Evolutionary conservation across 176 grass and related monocot genomes (phyloP).

Genomic region (Canna indica): DNA sequence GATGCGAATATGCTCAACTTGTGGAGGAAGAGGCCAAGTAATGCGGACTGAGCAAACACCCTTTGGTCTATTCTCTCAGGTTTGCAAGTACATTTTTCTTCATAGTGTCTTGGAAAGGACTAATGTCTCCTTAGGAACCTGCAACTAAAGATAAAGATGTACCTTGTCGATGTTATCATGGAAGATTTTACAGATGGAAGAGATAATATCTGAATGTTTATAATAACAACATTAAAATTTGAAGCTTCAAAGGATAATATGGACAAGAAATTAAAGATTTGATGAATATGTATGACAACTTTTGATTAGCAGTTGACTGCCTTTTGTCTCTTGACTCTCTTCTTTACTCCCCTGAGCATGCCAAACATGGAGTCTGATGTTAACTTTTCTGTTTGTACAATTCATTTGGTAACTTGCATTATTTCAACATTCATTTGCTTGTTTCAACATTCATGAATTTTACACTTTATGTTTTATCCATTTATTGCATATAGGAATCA

Average conservation of each 20-base stretch:
- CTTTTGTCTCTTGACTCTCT: not conserved
- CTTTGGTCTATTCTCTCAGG: constrained; percentile 98
- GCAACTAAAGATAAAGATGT: too few species aligned
- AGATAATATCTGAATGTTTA: not conserved
- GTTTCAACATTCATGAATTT: not conserved
- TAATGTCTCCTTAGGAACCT: not conserved
- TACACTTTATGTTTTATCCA: not conserved
- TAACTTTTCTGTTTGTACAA: not conserved
- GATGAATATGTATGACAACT: not conserved
- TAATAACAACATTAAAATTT: not conserved
- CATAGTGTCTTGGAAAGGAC: not conserved
- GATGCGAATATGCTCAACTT: constrained; percentile 82
- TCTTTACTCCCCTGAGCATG: not conserved
- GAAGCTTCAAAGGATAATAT: not conserved
- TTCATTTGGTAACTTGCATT: not conserved
- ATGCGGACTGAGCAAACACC: constrained; percentile 98
- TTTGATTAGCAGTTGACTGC: not conserved
- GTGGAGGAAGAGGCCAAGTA: constrained; percentile 92
- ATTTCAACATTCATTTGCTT: not conserved
- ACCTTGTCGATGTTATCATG: not conserved
- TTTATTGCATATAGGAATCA: not conserved
- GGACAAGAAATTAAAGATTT: not conserved
- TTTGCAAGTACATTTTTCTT: constrained; percentile 28
- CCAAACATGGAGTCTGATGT: not conserved
- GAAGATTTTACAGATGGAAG: not conserved